Base-by-base conservation (phyloP, 164 flowering plant genomes). In the Vitis rupestris region DNA sequence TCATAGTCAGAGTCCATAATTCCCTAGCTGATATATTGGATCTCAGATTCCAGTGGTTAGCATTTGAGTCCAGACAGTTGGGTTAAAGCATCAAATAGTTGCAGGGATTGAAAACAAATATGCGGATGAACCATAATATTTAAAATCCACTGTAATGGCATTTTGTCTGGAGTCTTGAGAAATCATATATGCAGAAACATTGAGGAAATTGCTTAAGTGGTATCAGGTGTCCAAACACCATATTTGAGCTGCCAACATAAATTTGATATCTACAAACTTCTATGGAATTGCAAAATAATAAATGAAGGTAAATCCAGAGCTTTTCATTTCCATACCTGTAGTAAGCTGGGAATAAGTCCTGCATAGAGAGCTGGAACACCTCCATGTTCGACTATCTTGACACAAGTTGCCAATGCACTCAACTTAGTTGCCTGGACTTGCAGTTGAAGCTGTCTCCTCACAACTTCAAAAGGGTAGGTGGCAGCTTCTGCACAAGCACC, bases 401-500 rank as follows among this genome's bases (percentile, higher is more conserved):
- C 72, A 77, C 77, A 77, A 66, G 93, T 92, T 31, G 86, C 87
- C 30, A 89, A 65, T 23, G 97, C 81, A 75, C 85, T 85, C 76
- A 94, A 37, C 65, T 80, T 89, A 47, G 83, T 86, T 53, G 87
- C 82, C 73, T 79, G 90, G 50, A 80, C 87, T 86, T 95, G 99
- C 86, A 92, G 49, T 64, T 93, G 99, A 52, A 95, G 93, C 78
- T 73, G 96, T 75, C 97, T 90, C 71, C 97, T 87, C 64, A 93
- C 86, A 50, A 91, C 98, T 82, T 92, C 99, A 86, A 91, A 92
- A 8, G 98, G 99, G 72, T 95, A 92, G 3, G 99, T 95, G 3
- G 96, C 92, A 70, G 84, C 96, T 80, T 95, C 99, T 13, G 99
- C 90, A 83, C 97, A 92, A 59, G 96, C 95, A 77, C 99, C 99